Percentiles rank a stretch among this genome's conserved stretches.
phyloP scores from a whole-genome alignment of 352 stramenopile genomes.

The Phytophthora ohioensis region DNA sequence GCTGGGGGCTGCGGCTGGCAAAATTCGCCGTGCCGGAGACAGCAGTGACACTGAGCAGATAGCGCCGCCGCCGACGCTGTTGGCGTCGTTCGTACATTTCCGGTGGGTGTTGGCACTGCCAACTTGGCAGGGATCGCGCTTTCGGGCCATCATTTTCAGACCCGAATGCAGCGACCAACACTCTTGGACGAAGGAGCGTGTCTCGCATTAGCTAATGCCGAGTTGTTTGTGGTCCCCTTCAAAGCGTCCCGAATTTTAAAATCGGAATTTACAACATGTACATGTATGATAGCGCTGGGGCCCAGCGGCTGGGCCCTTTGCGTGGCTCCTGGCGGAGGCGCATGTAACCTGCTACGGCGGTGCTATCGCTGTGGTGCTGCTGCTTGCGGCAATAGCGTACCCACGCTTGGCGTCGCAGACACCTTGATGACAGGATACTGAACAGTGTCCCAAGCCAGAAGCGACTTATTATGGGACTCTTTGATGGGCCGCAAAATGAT shows the following conservation, averaged over 20 bases:
- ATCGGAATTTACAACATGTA: background rate
- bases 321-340: too few relatives aligned
- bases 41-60: background rate
- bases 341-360: background rate
- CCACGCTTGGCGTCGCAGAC: slow-evolving; percentile 10
- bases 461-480: slow-evolving; percentile 15
- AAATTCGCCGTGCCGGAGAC: slow-evolving; percentile 23
- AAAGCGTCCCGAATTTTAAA: background rate
- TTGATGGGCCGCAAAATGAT: slow-evolving; percentile 7
- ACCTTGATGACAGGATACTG: background rate
- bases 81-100: slow-evolving; percentile 7
- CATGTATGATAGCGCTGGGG: background rate
- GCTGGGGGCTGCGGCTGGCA: slow-evolving; percentile 10
- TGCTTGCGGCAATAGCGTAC: slow-evolving; percentile 20
- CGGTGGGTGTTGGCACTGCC: background rate
- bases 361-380: slow-evolving; percentile 1
- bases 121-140: background rate
- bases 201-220: slow-evolving; percentile 23
- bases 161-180: slow-evolving; percentile 22
- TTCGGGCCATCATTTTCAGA: background rate
- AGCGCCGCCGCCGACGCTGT: background rate
- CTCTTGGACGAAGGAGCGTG: slow-evolving; percentile 8
- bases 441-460: slow-evolving; percentile 16
- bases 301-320: too few relatives aligned
- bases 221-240: slow-evolving; percentile 7